Evolutionary conservation across 2,329 filamentous ascomycete species (phyloP).

Genomic region (Cladophialophora chaetospira): DNA sequence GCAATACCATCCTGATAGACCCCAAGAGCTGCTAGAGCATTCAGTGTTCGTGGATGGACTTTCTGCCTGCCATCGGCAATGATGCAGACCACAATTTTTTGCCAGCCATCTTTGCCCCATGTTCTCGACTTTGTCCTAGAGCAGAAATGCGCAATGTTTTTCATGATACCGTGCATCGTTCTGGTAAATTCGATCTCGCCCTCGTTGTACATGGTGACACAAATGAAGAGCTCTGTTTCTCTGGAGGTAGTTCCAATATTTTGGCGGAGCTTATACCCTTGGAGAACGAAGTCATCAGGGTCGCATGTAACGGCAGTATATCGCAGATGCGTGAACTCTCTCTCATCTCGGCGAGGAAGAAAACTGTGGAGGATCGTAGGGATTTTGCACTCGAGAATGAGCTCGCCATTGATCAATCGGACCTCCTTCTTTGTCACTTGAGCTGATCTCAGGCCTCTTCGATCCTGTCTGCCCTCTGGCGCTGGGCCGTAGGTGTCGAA

Average conservation of each 20-base stretch:
- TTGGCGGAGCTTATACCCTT: constrained; percentile 90
- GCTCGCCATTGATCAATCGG: constrained; percentile 92
- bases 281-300: constrained; percentile 85
- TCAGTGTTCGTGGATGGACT: constrained; percentile 89
- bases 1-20: constrained; percentile 98
- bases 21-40: constrained; percentile 93
- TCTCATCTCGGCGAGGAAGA: constrained; percentile 84
- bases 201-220: constrained; percentile 99
- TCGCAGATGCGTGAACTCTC: constrained; percentile 98
- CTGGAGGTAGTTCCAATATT: constrained; percentile 79
- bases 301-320: constrained; percentile 99
- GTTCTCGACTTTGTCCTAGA: constrained; percentile 87
- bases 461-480: constrained; percentile 80
- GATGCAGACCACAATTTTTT: constrained; percentile 98
- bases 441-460: constrained; percentile 80
- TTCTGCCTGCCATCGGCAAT: constrained; percentile 92
- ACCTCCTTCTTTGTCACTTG: constrained; percentile 94
- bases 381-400: constrained; percentile 98
- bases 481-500: constrained; percentile 80
- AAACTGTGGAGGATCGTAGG: constrained; percentile 98
- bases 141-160: constrained; percentile 97
- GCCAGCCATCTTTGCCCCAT: constrained; percentile 96
- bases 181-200: constrained; percentile 94
- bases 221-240: constrained; percentile 95
- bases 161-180: constrained; percentile 98